phyloP scores from a whole-genome alignment of 192 early-diverging fungal species.

The Haplosporangium gracile region DNA sequence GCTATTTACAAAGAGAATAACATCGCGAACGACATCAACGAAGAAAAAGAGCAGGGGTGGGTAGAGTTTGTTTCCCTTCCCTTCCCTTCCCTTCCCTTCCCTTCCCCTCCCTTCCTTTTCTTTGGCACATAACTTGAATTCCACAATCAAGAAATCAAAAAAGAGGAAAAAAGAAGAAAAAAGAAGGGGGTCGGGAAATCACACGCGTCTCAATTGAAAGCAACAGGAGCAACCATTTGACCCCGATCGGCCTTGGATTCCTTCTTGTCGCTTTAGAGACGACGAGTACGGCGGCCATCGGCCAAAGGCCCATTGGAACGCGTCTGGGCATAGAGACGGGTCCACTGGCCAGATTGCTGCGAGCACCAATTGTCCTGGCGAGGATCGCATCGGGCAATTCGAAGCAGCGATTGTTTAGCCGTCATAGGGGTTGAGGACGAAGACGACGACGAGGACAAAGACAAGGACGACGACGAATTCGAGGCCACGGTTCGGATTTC shows the following conservation, averaged over 20 bases:
- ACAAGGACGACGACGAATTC: background rate
- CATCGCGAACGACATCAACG: background rate
- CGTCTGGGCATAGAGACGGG: constrained; percentile 46
- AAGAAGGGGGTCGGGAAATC: background rate
- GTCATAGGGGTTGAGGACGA: constrained; percentile 15
- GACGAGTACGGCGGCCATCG: constrained; percentile 45
- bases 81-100: background rate
- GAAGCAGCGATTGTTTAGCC: constrained; percentile 40
- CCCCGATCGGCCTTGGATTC: background rate
- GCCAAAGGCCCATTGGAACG: constrained; percentile 27
- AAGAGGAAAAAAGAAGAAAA: no score
- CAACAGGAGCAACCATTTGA: background rate
- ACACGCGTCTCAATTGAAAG: constrained; percentile 7
- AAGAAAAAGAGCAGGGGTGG: background rate
- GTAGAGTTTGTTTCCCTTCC: background rate
- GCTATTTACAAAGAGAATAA: constrained; percentile 11
- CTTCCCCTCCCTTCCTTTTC: background rate
- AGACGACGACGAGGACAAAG: background rate
- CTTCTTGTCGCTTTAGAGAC: constrained; percentile 6
- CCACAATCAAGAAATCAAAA: background rate
- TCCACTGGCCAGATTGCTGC: constrained; percentile 41
- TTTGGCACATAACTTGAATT: background rate
- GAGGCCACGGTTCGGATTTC: background rate
- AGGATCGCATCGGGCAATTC: constrained; percentile 39
- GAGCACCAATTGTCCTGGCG: constrained; percentile 45